These are phyloP conservation scores for Verbascum thapsus DNA, from an alignment of 257 asterid genomes.

Conservation along the genomic window DNA sequence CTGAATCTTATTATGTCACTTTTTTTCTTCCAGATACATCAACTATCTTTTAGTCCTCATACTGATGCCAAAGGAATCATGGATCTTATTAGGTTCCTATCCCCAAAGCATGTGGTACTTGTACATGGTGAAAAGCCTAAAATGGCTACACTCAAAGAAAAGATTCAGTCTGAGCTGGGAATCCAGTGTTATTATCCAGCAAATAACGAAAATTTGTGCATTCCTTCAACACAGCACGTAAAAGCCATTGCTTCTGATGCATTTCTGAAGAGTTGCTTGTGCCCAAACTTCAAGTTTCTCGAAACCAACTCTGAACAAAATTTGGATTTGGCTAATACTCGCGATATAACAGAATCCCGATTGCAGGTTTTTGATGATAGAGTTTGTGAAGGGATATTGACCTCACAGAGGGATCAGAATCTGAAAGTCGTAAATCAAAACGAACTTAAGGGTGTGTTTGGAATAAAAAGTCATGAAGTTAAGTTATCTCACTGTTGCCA, in stretches of 20 bases:
- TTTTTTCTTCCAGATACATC: conserved; percentile 48
- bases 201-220: conserved; percentile 58
- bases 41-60: conserved; percentile 80
- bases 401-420: conserved; percentile 37
- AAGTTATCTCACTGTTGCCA: conserved; percentile 54
- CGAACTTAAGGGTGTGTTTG: conserved; percentile 43
- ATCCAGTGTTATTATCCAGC: conserved; percentile 72
- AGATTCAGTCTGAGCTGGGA: conserved; percentile 53
- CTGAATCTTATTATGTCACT: background rate
- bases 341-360: conserved; percentile 30
- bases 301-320: conserved; percentile 30
- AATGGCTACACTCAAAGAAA: conserved; percentile 64
- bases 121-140: conserved; percentile 88
- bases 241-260: conserved; percentile 62
- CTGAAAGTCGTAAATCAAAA: conserved; percentile 46
- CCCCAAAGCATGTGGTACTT: conserved; percentile 83
- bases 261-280: conserved; percentile 55
- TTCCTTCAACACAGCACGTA: conserved; percentile 55
- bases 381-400: conserved; percentile 63
- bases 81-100: conserved; percentile 82
- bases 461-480: conserved; percentile 46
- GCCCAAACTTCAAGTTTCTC: conserved; percentile 70
- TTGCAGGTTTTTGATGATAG: conserved; percentile 66
- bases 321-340: conserved; percentile 26
- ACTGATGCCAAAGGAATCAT: conserved; percentile 94